These are phyloP conservation scores for Shiraia bambusicola DNA, from an alignment of 2,329 filamentous ascomycete genomes.

Conservation along the genomic window DNA sequence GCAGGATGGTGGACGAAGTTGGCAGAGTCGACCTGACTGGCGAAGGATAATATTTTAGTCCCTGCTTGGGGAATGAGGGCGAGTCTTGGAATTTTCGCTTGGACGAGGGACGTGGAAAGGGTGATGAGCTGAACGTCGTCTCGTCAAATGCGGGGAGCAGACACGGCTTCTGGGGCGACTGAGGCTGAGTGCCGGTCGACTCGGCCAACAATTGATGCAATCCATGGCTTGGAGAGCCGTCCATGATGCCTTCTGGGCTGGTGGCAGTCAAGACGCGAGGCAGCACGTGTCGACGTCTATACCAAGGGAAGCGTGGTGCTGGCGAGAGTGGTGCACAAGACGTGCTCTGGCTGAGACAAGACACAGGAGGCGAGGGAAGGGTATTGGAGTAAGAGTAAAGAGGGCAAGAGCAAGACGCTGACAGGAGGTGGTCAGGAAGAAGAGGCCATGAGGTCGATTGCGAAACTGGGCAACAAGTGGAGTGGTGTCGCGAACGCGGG, in stretches of 20 bases:
- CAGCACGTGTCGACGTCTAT: slow-evolving; percentile 30
- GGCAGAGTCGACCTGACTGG: slow-evolving; percentile 63
- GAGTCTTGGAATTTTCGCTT: slow-evolving; percentile 66
- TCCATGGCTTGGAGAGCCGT: slow-evolving; percentile 32
- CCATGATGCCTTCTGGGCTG: slow-evolving; percentile 34
- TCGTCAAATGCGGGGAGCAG: slow-evolving; percentile 69
- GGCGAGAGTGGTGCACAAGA: slow-evolving; percentile 26
- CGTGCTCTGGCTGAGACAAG: slow-evolving; percentile 19
- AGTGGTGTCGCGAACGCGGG: slow-evolving; percentile 23
- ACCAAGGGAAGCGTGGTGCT: slow-evolving; percentile 22
- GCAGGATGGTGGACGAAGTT: slow-evolving; percentile 89
- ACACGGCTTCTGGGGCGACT: slow-evolving; percentile 61
- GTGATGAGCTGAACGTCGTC: slow-evolving; percentile 77
- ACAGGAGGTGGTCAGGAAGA: slow-evolving; percentile 28
- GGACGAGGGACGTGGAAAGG: slow-evolving; percentile 64
- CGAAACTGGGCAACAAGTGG: slow-evolving; percentile 21
- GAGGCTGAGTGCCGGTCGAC: slow-evolving; percentile 27
- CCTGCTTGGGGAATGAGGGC: slow-evolving; percentile 50
- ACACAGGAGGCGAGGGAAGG: slow-evolving; percentile 15
- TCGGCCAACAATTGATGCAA: slow-evolving; percentile 30
- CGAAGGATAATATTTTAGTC: slow-evolving; percentile 77
- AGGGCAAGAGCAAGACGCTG: slow-evolving; percentile 15
- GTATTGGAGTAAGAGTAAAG: slow-evolving; percentile 15
- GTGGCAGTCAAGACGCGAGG: slow-evolving; percentile 31
- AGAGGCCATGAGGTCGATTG: slow-evolving; percentile 42